Percentiles rank a stretch among this genome's conserved stretches.
Evolutionary conservation across 2,329 filamentous ascomycete species (phyloP).

Genomic region (Paracorniculantispora psalliotae): DNA sequence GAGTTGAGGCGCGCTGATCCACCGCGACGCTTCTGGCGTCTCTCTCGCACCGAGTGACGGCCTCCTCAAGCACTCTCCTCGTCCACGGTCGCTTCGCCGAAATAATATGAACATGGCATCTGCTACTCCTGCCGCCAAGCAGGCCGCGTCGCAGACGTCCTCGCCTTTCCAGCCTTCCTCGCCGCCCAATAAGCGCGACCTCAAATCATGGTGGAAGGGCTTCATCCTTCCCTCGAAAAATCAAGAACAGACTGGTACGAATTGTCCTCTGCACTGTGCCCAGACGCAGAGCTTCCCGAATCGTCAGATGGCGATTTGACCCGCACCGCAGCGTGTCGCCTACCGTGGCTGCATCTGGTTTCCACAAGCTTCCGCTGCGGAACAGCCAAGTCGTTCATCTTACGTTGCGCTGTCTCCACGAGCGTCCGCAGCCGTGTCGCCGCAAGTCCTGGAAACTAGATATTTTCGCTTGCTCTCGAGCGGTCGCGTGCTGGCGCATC

Average conservation of each 20-base stretch:
- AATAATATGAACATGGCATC: slow-evolving; percentile 4
- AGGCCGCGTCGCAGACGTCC: not conserved
- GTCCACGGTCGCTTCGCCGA: not conserved
- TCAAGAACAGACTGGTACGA: slow-evolving; percentile 51
- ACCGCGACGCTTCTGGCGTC: slow-evolving; percentile 2
- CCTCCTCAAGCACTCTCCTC: not conserved
- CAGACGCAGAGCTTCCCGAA: not conserved
- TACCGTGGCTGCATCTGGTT: not conserved
- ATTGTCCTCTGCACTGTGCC: not conserved
- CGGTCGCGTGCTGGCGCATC: not conserved
- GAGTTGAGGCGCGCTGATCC: not conserved
- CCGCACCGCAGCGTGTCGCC: not conserved
- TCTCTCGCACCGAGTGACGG: not conserved
- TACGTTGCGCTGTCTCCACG: not conserved
- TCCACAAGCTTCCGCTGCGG: not conserved
- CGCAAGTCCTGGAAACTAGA: not conserved
- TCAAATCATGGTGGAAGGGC: slow-evolving; percentile 95
- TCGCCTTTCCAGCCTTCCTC: slow-evolving; percentile 35
- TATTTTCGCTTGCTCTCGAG: not conserved
- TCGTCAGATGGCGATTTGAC: not conserved
- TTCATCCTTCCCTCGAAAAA: slow-evolving; percentile 69
- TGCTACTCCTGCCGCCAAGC: slow-evolving; percentile 9
- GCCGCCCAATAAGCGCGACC: slow-evolving; percentile 77
- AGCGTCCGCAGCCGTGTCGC: not conserved
- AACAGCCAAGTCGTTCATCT: not conserved